Evolutionary conservation across 1,284 basidiomycete species (phyloP), one percentile per base, ranked within the genome.

Genomic region (Puccinia novopanici): DNA sequence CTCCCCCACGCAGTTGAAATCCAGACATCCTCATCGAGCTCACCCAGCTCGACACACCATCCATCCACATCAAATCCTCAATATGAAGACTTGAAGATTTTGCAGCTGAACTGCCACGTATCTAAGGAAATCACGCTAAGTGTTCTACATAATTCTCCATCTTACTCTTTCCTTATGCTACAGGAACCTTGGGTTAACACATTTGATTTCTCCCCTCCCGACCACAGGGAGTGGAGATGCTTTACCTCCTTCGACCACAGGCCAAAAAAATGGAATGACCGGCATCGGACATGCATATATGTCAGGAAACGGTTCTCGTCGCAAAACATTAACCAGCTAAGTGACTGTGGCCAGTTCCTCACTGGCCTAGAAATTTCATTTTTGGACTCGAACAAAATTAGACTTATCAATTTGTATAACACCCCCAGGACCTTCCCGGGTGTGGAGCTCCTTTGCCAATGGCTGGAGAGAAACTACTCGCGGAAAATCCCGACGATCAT

Each of bases 141-240:
- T 68, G 22, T 68, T 24, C 45, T 68, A 2, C 5, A 68, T n/a
- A 6, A 9, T 22, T n/a, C 37, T 5, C 2, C 37, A 1, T 19
- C n/a, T 24, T 45, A 45, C 9, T n/a, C 40, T 24, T 45, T 48
- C 5, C 65, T 68, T 8, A 2, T 48, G 0, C 2, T 68, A 12
- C 65, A 68, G 22, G 65, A 68, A 48, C 65, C 65, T 4, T 68
- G 65, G 65, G n/a, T 68, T 68, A 68, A 68, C 65, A 9, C 40
- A 2, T 48, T 68, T 3, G 24, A 45, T 50, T 22, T 50, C 24
- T 30, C 30, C 24, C 67, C 67, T 19, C 67, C 67, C 15, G 45
- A 70, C 0, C 5, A 70, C 17, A 10, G 13, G 24, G 30, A 50
- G 13, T 70, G 67, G 67, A 5, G 15, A 13, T 6, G 27, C 24